Base-by-base conservation (phyloP, 192 early-diverging fungal genomes). In the Backusella macrospora region DNA sequence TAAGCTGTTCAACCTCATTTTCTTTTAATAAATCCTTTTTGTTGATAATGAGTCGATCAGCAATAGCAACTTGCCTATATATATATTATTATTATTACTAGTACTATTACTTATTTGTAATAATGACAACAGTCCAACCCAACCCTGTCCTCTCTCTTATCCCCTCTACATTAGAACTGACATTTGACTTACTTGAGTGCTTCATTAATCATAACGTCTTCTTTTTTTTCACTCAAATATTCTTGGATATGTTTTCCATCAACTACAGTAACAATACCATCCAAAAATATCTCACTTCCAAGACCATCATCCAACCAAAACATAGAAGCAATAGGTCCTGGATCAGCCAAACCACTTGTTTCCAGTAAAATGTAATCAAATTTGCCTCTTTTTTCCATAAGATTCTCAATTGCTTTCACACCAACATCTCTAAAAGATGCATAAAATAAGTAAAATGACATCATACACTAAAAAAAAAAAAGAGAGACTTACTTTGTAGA, bases 291-390 rank as follows among this genome's bases (percentile, higher is more conserved):
- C 9, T 95, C 89, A 75, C 91, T 92, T 8, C 93, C 92, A 39
- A 99, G 88, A 39, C 93, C 93, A 77, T 96, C 95, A 73, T 99
- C 97, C 55, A 97, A 78, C 98, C 98, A 99, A 79, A 99, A 93
- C 89, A 97, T 96, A 14, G 93, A 89, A 1, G 94, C 95, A 65
- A 99, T 97, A 4, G 93, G 93, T 9, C 93, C 95, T 37, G 88
- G 85, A 73, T 87, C 86, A 9, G 85, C 88, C 44, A 91, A 70
- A 12, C 90, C 75, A 68, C 73, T 76, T 6, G 98, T 99, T 76
- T 99, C 98, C 48, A 99, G 73, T 23, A 99, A 73, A 52, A 99
- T 95, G 80, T 98, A 98, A 78, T 98, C 97, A 75, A 99, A 97
- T 72, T 91, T 90, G 34, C 96, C 96, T 70, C 90, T 89, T 73